Base-by-base conservation (phyloP, 2,329 filamentous ascomycete genomes). In the Escovopsis sp. region DNA sequence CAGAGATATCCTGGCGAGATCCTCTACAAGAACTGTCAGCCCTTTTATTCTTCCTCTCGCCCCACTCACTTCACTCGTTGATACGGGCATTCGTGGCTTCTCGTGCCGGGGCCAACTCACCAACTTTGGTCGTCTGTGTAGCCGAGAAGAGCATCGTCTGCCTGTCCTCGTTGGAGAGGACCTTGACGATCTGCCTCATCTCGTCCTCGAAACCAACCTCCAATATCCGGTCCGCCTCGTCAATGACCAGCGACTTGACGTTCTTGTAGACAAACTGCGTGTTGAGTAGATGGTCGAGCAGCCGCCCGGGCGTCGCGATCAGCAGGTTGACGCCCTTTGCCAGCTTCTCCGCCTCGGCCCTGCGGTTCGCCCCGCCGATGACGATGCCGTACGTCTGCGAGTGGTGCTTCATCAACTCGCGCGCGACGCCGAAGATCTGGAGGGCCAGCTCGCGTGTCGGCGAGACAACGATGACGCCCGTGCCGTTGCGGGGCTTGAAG, bases 131-230 rank as follows among this genome's bases (percentile, higher is more conserved):
- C 3, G 91, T 98, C 63, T 96, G 91, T 4, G 91, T 98, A 12
- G 91, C 91, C 12, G 87, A 95, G 71, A 98, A 98, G n/a, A 98
- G 75, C 81, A 94, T 91, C 0, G 88, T 95, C 64, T 96, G 89
- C 46, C 91, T 72, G 51, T 88, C 78, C 45, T 93, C 80, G 51
- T 82, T 82, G 38, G 88, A 85, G 15, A 96, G 68, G 43, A 96
- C 91, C 70, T 93, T 93, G 62, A 96, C 81, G 52, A 98, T 94
- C 60, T 93, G 82, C 49, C 85, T 75, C 84, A 98, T 94, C 66
- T 98, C 91, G 57, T 96, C 91, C 63, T 98, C 91, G 70, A 98
- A 98, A 54, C 91, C 89, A 48, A 95, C 85, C 66, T 98, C 91
- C 37, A 98, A 69, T 48, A 98, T 95, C 39, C 91, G 81, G 60